Evolutionary conservation across 2,329 filamentous ascomycete genomes (phyloP).

Genomic region (Bipolaris zeicola): DNA sequence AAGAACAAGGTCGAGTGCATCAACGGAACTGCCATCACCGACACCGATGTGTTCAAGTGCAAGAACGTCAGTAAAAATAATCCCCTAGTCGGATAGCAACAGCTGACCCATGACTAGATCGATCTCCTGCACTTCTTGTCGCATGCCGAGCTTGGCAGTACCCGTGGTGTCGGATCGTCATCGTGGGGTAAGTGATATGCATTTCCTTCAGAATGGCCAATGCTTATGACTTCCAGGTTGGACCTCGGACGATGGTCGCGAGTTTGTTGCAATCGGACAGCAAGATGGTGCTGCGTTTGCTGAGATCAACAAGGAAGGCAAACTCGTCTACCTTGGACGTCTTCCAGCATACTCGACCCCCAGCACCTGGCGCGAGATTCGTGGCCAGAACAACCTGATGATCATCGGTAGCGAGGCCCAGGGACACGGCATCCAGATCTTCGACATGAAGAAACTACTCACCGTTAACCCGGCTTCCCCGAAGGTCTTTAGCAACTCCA

Average conservation of each 20-base stretch:
- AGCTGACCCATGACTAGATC: constrained; percentile 41
- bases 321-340: constrained; percentile 60
- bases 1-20: constrained; percentile 42
- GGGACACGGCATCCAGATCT: constrained; percentile 65
- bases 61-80: constrained; percentile 11
- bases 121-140: constrained; percentile 63
- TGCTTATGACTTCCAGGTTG: constrained; percentile 45
- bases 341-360: constrained; percentile 55
- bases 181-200: constrained; percentile 52
- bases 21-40: constrained; percentile 46
- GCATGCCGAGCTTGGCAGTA: constrained; percentile 60
- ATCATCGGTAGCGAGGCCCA: constrained; percentile 50
- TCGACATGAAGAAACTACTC: constrained; percentile 62
- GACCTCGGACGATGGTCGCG: constrained; percentile 59
- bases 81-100: too few species aligned
- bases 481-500: constrained; percentile 42
- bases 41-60: constrained; percentile 47
- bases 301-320: constrained; percentile 58
- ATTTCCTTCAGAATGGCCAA: neutral
- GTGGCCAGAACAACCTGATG: constrained; percentile 52
- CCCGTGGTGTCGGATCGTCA: constrained; percentile 50
- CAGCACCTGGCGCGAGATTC: constrained; percentile 61
- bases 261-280: constrained; percentile 62
- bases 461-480: constrained; percentile 42
- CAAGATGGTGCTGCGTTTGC: constrained; percentile 61